Evolutionary conservation across 2,329 filamentous ascomycete genomes (phyloP).

Genomic region (Ascochyta rabiei): DNA sequence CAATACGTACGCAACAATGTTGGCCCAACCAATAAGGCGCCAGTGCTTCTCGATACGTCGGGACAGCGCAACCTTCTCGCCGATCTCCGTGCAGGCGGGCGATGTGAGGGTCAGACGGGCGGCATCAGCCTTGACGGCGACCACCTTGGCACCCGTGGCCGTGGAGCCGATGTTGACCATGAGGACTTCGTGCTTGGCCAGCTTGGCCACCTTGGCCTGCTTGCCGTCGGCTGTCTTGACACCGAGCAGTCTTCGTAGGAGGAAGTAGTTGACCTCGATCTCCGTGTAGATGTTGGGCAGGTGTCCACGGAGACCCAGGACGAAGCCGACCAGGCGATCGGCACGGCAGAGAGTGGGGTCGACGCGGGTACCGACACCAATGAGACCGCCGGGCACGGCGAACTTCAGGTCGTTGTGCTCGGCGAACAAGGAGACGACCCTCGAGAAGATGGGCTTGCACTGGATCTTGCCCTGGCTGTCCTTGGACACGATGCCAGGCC

Average conservation of each 20-base stretch:
- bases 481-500: slow-evolving; percentile 96
- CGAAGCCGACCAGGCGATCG: slow-evolving; percentile 97
- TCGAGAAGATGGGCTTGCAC: slow-evolving; percentile 96
- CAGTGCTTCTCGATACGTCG: slow-evolving; percentile 99
- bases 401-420: slow-evolving; percentile 99
- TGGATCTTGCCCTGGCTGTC: slow-evolving; percentile 92
- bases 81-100: slow-evolving; percentile 94
- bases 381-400: slow-evolving; percentile 94
- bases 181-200: slow-evolving; percentile 97
- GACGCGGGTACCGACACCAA: slow-evolving; percentile 94
- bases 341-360: slow-evolving; percentile 98
- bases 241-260: slow-evolving; percentile 90
- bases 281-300: slow-evolving; percentile 98
- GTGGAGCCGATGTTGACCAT: slow-evolving; percentile 99
- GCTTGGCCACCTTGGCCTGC: slow-evolving; percentile 98
- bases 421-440: slow-evolving; percentile 93
- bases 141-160: slow-evolving; percentile 95
- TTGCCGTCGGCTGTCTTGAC: slow-evolving; percentile 98
- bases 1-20: slow-evolving; percentile 50
- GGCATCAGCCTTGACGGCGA: slow-evolving; percentile 96
- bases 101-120: slow-evolving; percentile 92
- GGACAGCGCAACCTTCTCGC: slow-evolving; percentile 95
- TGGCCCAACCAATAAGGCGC: slow-evolving; percentile 59
- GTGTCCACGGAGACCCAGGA: slow-evolving; percentile 90
- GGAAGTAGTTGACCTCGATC: slow-evolving; percentile 97